Conservation (phyloP, 2,329 filamentous ascomycete genomes). For the Fusarium sp. region DNA sequence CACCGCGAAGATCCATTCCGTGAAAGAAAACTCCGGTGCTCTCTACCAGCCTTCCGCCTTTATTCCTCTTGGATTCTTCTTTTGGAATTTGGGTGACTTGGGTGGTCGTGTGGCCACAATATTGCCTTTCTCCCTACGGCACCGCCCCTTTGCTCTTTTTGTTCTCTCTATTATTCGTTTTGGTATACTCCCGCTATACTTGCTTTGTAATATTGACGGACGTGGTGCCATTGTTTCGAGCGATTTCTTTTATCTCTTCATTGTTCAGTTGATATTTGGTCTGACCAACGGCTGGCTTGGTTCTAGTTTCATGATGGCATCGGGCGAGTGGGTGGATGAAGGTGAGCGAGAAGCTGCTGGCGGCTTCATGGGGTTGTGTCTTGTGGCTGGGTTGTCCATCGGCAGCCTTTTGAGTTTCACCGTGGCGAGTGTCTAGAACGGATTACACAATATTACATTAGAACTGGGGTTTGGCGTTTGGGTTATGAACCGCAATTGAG, state of each 20-base stretch:
- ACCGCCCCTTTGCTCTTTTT: slow-evolving; percentile 75
- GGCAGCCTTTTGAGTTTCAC: slow-evolving; percentile 94
- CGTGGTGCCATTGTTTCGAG: slow-evolving; percentile 78
- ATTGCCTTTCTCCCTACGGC: slow-evolving; percentile 65
- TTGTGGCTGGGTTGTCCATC: slow-evolving; percentile 83
- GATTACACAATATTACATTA: slow-evolving; percentile 13
- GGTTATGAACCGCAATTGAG: slow-evolving; percentile 9
- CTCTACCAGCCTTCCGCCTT: slow-evolving; percentile 81
- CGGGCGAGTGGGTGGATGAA: slow-evolving; percentile 81
- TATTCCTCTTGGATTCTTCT: slow-evolving; percentile 88
- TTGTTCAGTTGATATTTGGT: slow-evolving; percentile 87
- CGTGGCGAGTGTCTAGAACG: slow-evolving; percentile 60
- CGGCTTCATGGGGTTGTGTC: slow-evolving; percentile 90
- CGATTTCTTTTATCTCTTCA: slow-evolving; percentile 86
- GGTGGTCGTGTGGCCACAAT: slow-evolving; percentile 76
- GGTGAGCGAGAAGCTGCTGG: slow-evolving; percentile 89
- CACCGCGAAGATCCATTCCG: slow-evolving; percentile 71
- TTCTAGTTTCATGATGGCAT: slow-evolving; percentile 91
- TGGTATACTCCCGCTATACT: slow-evolving; percentile 83
- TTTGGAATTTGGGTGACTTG: slow-evolving; percentile 94
- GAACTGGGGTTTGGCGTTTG: slow-evolving; percentile 14
- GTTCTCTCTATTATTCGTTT: slow-evolving; percentile 71
- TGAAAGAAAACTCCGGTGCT: slow-evolving; percentile 54
- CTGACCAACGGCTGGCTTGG: slow-evolving; percentile 88
- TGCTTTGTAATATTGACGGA: slow-evolving; percentile 87